Evolutionary conservation across 2,329 filamentous ascomycete species (phyloP).

Genomic region (Pyrenophora graminea): DNA sequence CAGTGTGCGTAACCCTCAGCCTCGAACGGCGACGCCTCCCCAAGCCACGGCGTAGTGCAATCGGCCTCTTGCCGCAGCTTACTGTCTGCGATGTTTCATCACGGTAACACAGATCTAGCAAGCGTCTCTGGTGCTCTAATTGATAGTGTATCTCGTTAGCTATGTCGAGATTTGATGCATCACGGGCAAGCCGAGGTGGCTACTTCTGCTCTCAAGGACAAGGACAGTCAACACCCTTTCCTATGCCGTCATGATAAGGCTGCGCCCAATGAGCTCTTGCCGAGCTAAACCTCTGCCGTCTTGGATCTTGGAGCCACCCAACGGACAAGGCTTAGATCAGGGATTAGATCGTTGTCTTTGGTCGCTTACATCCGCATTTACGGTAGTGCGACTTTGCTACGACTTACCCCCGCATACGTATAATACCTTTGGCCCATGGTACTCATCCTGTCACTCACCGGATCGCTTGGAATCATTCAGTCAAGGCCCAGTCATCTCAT

Average conservation of each 20-base stretch:
- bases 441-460: slow-evolving; percentile 1
- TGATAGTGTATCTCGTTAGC: slow-evolving; percentile 10
- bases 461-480: slow-evolving; percentile 2
- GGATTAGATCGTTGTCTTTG: slow-evolving; percentile 15
- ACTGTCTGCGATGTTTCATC: neutral
- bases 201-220: neutral
- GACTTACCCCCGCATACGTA: slow-evolving; percentile 14
- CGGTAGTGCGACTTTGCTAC: slow-evolving; percentile 7
- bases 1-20: slow-evolving; percentile 9
- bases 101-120: neutral
- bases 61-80: slow-evolving; percentile 1
- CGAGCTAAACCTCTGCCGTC: slow-evolving; percentile 12
- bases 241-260: slow-evolving; percentile 7
- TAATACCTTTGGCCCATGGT: slow-evolving; percentile 14
- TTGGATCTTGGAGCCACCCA: slow-evolving; percentile 11
- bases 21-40: slow-evolving; percentile 3
- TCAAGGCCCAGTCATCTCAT: slow-evolving; percentile 13
- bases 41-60: slow-evolving; percentile 5
- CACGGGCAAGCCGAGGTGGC: slow-evolving; percentile 9
- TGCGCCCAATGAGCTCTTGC: slow-evolving; percentile 5
- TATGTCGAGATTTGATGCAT: slow-evolving; percentile 1
- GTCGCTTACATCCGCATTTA: slow-evolving; percentile 25
- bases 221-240: neutral
- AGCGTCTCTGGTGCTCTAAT: neutral
- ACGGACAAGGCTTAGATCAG: slow-evolving; percentile 8